Evolutionary conservation across 2,329 filamentous ascomycete genomes (phyloP), one percentile per base, ranked within the genome.

Genomic region (Metarhizium humberi): DNA sequence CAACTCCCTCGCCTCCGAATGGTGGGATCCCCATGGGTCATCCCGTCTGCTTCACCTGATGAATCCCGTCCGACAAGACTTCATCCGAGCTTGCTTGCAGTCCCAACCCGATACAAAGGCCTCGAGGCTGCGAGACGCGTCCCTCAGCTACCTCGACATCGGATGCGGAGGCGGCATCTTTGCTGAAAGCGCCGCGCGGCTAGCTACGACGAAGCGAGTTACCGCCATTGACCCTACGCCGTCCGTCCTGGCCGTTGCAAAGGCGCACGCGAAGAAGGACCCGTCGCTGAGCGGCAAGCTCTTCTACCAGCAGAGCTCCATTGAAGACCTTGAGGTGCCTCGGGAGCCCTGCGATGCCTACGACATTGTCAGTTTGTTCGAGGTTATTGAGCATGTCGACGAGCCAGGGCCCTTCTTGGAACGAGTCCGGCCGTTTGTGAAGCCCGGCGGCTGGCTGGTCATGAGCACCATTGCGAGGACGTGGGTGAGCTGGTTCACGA

Each of bases 161-260:
- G 94, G 94, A 61, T 97, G 94, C 71, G 94, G 94, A 58, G 94
- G 92, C 25, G 94, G 94, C 58, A 97, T 97, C 69, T 96, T 97
- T 69, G 91, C 92, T 56, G 94, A 97, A 71, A 88, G 83, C 18
- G 88, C 89, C 0, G 89, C 90, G 1, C 80, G 90, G 6, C 72
- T 92, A 38, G 72, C 79, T 0, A 76, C 73, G 46, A 88, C 87
- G 0, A 66, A 68, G 3, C 79, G 75, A 52, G 88, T 94, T 3
- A 86, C 84, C 0, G 90, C 85, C 50, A 86, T 95, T 61, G 90
- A 95, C 70, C 88, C 90, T 0, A 88, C 86, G 13, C 78, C 84
- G 1, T 82, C 83, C 47, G 88, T 94, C 32, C 77, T 95, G 8
- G 75, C 78, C 56, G 82, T 96, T 54, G 94, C 94, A 1, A 80